Percentiles rank a stretch among this genome's conserved stretches.
These are phyloP conservation scores for Fusarium papillatum DNA, from an alignment of 2,329 filamentous ascomycete genomes.

Conservation along the genomic window DNA sequence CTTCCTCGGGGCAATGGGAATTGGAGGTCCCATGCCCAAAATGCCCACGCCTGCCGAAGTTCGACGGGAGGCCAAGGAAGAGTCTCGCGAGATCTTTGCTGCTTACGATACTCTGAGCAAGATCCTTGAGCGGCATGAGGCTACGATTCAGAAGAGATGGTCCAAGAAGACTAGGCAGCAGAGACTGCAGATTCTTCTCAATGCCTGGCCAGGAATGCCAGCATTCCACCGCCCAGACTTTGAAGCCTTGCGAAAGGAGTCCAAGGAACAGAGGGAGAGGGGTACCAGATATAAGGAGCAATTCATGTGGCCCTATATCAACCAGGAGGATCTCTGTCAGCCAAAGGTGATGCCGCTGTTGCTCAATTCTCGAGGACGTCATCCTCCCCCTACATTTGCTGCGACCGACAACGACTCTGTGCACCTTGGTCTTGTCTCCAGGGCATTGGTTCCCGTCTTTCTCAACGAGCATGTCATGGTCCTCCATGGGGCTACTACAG, in stretches of 20 bases:
- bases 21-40: not conserved
- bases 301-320: conserved; percentile 68
- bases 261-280: conserved; percentile 18
- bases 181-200: conserved; percentile 58
- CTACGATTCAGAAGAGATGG: conserved; percentile 67
- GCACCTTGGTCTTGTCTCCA: conserved; percentile 44
- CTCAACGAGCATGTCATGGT: conserved; percentile 52
- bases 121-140: conserved; percentile 65
- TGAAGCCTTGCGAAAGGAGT: conserved; percentile 46
- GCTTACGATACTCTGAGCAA: conserved; percentile 51
- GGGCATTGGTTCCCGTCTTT: conserved; percentile 43
- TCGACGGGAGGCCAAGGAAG: conserved; percentile 21
- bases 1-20: not conserved
- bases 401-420: conserved; percentile 55
- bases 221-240: conserved; percentile 66
- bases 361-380: conserved; percentile 64
- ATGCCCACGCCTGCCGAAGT: conserved; percentile 13
- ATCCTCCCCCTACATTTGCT: conserved; percentile 62
- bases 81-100: conserved; percentile 47
- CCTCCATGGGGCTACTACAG: conserved; percentile 45
- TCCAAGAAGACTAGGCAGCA: conserved; percentile 64
- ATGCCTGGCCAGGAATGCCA: conserved; percentile 65
- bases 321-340: conserved; percentile 66
- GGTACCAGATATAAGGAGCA: conserved; percentile 45
- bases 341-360: conserved; percentile 61